A percentile compares a stretch with the other conserved stretches of the same genome.
Evolutionary conservation across 768 basidiomycete genomes (phyloP).

Genomic region (Hygrophoropsis aurantiaca): DNA sequence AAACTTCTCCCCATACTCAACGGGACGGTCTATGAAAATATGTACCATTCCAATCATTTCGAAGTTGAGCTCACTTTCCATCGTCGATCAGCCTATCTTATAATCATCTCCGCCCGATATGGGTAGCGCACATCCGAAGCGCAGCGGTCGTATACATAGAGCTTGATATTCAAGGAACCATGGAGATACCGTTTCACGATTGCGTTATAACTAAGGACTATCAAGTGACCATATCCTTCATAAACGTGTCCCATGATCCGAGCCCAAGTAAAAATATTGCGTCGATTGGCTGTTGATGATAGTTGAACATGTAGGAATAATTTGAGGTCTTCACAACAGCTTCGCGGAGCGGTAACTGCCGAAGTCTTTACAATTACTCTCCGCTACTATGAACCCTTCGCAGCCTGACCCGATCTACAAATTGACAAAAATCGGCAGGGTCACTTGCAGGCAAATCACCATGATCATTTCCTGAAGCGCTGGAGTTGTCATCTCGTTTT

Average conservation of each 20-base stretch:
- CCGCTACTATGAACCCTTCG: conserved; percentile 4
- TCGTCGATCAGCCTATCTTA: conserved; percentile 1
- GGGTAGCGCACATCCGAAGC: not conserved
- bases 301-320: not conserved
- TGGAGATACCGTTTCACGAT: not conserved
- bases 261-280: conserved; percentile 6
- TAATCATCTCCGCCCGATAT: conserved; percentile 7
- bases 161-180: not conserved
- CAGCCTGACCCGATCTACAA: conserved; percentile 14
- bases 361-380: not conserved
- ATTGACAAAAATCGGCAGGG: conserved; percentile 24
- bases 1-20: too few species aligned
- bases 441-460: conserved; percentile 18
- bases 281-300: conserved; percentile 3
- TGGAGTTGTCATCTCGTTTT: conserved; percentile 11
- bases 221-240: not conserved
- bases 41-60: conserved; percentile 8
- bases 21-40: not conserved
- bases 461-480: conserved; percentile 19
- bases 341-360: conserved; percentile 9
- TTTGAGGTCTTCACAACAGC: conserved; percentile 3
- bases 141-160: conserved; percentile 1
- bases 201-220: not conserved
- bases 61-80: conserved; percentile 1
- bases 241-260: conserved; percentile 3